Conservation (phyloP, 164 flowering plant species). For the Vitis labrusca region DNA sequence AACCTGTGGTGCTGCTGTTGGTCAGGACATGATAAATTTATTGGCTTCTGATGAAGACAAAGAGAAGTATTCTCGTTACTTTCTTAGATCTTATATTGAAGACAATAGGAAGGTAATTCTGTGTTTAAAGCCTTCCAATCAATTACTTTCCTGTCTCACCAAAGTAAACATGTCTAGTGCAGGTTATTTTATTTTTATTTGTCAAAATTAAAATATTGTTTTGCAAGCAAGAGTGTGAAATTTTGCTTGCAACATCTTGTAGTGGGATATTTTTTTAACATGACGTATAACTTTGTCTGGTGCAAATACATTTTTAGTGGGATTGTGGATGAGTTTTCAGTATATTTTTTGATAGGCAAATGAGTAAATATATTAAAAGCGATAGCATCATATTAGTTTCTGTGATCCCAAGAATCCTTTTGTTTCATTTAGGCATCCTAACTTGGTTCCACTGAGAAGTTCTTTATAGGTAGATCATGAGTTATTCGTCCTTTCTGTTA, state of each 20-base stretch:
- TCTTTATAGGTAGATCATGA: too few species aligned
- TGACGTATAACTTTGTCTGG: too few species aligned
- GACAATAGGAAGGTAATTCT: conserved; percentile 44
- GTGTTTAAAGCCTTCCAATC: background rate
- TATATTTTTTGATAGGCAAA: too few species aligned
- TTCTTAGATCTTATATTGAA: conserved; percentile 47
- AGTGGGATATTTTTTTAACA: background rate
- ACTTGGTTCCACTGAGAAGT: background rate
- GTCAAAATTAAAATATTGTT: background rate
- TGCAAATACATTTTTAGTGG: too few species aligned
- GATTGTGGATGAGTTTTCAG: too few species aligned
- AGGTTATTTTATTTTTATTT: background rate
- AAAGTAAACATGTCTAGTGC: background rate
- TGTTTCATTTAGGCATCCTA: background rate
- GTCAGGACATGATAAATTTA: conserved; percentile 37
- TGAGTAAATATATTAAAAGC: too few species aligned
- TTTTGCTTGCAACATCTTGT: too few species aligned
- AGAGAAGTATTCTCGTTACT: conserved; percentile 35
- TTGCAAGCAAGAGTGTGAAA: background rate
- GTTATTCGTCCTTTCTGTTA: too few species aligned
- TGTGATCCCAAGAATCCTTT: background rate
- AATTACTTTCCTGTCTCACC: background rate
- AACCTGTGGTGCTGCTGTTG: conserved; percentile 47
- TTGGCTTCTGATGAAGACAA: conserved; percentile 37
- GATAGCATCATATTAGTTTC: too few species aligned